A percentile compares a stretch with the other conserved stretches of the same genome.
Conservation (phyloP, 2,329 filamentous ascomycete genomes). For the Venturia asperata region DNA sequence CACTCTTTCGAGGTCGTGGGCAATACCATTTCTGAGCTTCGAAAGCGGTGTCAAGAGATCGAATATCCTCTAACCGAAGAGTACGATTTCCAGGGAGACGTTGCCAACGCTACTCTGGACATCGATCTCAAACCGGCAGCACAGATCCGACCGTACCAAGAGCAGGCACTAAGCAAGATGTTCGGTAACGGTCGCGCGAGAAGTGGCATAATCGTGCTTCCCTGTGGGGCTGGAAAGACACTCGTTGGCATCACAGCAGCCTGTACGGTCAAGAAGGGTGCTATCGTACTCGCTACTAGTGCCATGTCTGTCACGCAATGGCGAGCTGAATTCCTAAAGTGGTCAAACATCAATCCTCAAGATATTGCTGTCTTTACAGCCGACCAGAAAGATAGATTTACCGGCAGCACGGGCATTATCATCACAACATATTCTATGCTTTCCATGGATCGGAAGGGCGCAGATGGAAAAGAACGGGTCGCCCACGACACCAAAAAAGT, state of each 20-base stretch:
- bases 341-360: constrained; percentile 95
- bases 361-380: constrained; percentile 94
- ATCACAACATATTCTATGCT: constrained; percentile 99
- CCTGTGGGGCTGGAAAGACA: constrained; percentile 94
- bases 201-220: constrained; percentile 93
- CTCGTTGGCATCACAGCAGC: constrained; percentile 96
- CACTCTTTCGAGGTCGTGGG: constrained; percentile 90
- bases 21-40: constrained; percentile 73
- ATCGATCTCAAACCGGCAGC: constrained; percentile 88
- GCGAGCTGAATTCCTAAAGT: constrained; percentile 93
- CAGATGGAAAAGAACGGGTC: constrained; percentile 56
- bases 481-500: constrained; percentile 94
- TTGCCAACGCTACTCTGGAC: constrained; percentile 80
- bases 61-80: constrained; percentile 87
- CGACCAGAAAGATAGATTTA: constrained; percentile 80
- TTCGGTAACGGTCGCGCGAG: constrained; percentile 96
- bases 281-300: constrained; percentile 91
- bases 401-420: constrained; percentile 86
- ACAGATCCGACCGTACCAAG: constrained; percentile 89
- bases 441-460: constrained; percentile 49
- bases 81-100: constrained; percentile 93
- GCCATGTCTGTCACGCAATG: constrained; percentile 98
- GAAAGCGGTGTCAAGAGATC: constrained; percentile 81
- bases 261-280: constrained; percentile 94
- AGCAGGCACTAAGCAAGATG: constrained; percentile 98